Percentiles rank a stretch among this genome's conserved stretches.
Evolutionary conservation across 345 rosid genomes (phyloP).

Genomic region (Arabis alpina): DNA sequence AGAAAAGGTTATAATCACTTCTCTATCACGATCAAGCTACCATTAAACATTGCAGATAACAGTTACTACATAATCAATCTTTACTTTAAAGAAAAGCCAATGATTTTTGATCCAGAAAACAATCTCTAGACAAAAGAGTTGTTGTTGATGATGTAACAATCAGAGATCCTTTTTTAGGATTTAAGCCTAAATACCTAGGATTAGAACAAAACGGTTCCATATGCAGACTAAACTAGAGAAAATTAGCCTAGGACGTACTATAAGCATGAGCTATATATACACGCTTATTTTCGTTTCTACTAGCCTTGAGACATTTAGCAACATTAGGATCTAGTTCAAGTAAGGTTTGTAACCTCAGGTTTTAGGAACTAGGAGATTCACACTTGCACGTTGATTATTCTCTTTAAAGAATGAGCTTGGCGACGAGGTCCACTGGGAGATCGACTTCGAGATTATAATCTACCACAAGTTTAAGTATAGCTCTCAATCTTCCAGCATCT

Average conservation of each 20-base stretch:
- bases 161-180: not conserved
- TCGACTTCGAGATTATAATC: constrained; percentile 21
- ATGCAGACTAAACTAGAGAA: not conserved
- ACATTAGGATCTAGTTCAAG: constrained; percentile 1
- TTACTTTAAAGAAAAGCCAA: too few relatives aligned
- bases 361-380: not conserved
- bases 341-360: not conserved
- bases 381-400: not conserved
- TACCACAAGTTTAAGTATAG: constrained; percentile 29
- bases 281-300: not conserved
- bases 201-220: not conserved
- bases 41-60: too few relatives aligned
- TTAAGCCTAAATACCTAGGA: too few relatives aligned
- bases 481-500: constrained; percentile 27
- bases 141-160: not conserved
- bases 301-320: not conserved
- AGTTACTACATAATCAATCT: too few relatives aligned
- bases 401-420: constrained; percentile 29
- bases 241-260: constrained; percentile 6
- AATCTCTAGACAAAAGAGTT: not conserved
- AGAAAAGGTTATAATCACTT: too few relatives aligned
- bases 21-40: too few relatives aligned
- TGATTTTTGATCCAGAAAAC: constrained; percentile 1
- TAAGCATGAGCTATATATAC: not conserved
- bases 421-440: constrained; percentile 33